These are phyloP conservation scores for Chalara sp. DNA, from an alignment of 2,329 filamentous ascomycete species.

Conservation along the genomic window DNA sequence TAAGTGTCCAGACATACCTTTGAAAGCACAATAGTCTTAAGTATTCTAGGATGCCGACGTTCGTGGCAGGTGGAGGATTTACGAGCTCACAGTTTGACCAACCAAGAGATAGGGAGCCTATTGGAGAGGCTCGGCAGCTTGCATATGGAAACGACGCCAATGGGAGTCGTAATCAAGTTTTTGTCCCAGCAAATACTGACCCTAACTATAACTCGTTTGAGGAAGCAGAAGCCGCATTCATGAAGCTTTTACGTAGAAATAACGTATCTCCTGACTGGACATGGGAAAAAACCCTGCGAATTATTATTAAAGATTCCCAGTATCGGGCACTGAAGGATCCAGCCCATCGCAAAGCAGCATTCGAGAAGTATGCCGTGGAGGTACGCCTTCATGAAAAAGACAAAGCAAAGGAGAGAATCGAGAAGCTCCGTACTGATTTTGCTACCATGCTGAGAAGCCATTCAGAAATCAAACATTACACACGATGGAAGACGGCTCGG, in stretches of 20 bases:
- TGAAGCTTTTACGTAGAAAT: constrained; percentile 78
- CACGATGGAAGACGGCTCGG: constrained; percentile 91
- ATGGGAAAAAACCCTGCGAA: constrained; percentile 84
- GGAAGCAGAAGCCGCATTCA: constrained; percentile 88
- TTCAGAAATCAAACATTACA: constrained; percentile 95
- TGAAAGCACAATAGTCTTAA: constrained; percentile 8
- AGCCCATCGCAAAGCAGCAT: constrained; percentile 81
- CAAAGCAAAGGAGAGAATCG: constrained; percentile 83
- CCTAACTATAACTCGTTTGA: constrained; percentile 74
- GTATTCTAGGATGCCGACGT: constrained; percentile 27
- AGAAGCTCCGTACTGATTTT: constrained; percentile 90
- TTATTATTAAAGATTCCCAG: constrained; percentile 82
- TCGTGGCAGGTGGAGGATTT: constrained; percentile 36
- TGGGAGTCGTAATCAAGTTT: constrained; percentile 43
- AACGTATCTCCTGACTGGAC: constrained; percentile 87
- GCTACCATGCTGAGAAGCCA: constrained; percentile 93
- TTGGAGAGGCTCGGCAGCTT: constrained; percentile 51
- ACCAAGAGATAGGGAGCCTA: constrained; percentile 30
- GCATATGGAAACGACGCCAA: constrained; percentile 47
- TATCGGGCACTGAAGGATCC: constrained; percentile 91
- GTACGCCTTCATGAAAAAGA: constrained; percentile 89
- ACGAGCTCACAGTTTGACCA: constrained; percentile 24
- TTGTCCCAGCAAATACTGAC: constrained; percentile 59
- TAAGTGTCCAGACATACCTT: constrained; percentile 28
- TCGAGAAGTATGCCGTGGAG: constrained; percentile 92